Evolutionary conservation across 306 rosid species (phyloP), one percentile per base, ranked within the genome.

Genomic region (Malus sieversii): DNA sequence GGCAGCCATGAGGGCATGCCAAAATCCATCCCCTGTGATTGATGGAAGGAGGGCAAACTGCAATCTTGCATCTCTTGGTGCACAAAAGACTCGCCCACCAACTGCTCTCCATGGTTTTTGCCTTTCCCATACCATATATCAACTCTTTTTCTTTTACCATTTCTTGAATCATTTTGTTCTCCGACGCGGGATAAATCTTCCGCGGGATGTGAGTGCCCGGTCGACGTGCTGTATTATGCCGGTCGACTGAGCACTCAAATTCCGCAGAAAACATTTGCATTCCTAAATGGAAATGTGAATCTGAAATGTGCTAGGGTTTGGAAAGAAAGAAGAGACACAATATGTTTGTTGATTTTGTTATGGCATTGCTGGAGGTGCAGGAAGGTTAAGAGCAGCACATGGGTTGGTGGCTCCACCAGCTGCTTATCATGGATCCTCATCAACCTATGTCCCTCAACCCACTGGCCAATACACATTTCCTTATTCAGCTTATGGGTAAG

Each of bases 11-110:
- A 92, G 96, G 81, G 98, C 98, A 12, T 94, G 97, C 83, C 95
- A 85, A 80, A 94, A 94, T 25, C 97, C 98, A 35, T 91, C 98
- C 64, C 98, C 97, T 16, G 92, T 94, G 58, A 94, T 94, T 76
- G 98, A 94, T 81, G 98, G 98, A 8, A 87, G 98, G 62, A 92
- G 96, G 80, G 97, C 98, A 72, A 94, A 94, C 71, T 94, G 97
- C 87, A 94, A 94, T 76, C 90, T 94, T 75, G 98, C 98, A 8
- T 90, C 97, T 81, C 92, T 91, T 84, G 98, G 97, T 76, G 97
- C 97, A 16, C 85, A 86, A 65, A 94, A 94, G 75, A 82, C 89
- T 67, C 81, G 82, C 35, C 88, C 92, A 78, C 82, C 82, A 70
- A 66, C 91, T 78, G 86, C 86, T 81, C 96, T 86, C 81, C 97